Conservation (phyloP, 495 filamentous ascomycete species). For the Penicillium lagena region DNA sequence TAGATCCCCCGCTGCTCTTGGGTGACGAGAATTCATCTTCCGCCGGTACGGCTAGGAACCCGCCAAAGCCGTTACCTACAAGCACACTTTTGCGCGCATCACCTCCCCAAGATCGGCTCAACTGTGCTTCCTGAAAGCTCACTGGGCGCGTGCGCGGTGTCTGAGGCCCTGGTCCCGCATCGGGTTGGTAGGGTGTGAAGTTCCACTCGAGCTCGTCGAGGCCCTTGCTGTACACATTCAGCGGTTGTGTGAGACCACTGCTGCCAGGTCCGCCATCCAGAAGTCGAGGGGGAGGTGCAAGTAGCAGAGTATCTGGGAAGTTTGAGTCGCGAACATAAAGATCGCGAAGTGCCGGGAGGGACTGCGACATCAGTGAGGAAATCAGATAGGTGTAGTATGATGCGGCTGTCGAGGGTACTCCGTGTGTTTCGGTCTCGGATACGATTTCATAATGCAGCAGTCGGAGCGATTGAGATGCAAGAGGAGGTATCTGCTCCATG, state of each 20-base stretch:
- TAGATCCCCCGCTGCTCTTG: slow-evolving; percentile 30
- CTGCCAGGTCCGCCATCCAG: slow-evolving; percentile 22
- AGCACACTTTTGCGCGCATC: slow-evolving; percentile 53
- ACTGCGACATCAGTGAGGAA: slow-evolving; percentile 65
- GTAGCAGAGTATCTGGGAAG: slow-evolving; percentile 70
- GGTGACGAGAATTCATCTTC: slow-evolving; percentile 33
- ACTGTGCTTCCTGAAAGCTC: slow-evolving; percentile 45
- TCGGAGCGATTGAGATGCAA: slow-evolving; percentile 59
- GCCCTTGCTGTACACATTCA: slow-evolving; percentile 82
- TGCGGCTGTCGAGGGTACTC: slow-evolving; percentile 51
- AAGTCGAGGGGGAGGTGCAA: slow-evolving; percentile 51
- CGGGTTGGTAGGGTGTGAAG: slow-evolving; percentile 55
- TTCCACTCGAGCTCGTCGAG: slow-evolving; percentile 83
- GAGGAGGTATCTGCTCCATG: slow-evolving; percentile 48
- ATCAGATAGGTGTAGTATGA: slow-evolving; percentile 88
- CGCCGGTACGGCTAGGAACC: slow-evolving; percentile 72
- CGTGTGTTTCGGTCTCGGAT: slow-evolving; percentile 40
- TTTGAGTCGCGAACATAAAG: slow-evolving; percentile 80
- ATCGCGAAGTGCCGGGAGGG: slow-evolving; percentile 62
- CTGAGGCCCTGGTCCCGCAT: slow-evolving; percentile 22
- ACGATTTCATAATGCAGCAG: slow-evolving; percentile 80
- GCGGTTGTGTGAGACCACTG: slow-evolving; percentile 51
- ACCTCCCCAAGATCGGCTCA: slow-evolving; percentile 55
- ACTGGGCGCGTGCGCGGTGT: slow-evolving; percentile 45
- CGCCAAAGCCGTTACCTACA: slow-evolving; percentile 74